These are phyloP conservation scores for Vinca major DNA, from an alignment of 305 asterid species.

Conservation along the genomic window DNA sequence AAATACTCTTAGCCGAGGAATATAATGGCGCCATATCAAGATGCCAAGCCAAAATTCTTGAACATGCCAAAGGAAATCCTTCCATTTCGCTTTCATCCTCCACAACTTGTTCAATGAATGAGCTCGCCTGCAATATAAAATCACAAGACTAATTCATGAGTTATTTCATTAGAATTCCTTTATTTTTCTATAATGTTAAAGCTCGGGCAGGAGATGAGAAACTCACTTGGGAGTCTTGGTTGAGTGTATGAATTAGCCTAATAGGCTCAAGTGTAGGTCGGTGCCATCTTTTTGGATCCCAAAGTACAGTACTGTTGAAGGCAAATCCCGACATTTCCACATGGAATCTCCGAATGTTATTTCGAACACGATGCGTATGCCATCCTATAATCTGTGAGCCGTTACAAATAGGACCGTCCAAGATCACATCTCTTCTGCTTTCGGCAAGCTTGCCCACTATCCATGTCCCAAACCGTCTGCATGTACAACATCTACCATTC, in stretches of 20 bases:
- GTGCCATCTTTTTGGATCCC: conserved; percentile 77
- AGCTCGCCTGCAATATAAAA: conserved; percentile 42
- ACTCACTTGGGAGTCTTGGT: conserved; percentile 53
- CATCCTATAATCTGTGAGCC: conserved; percentile 64
- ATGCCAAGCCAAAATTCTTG: conserved; percentile 58
- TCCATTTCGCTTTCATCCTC: conserved; percentile 87
- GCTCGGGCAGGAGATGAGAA: not conserved
- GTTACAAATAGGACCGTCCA: conserved; percentile 74
- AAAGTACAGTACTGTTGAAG: conserved; percentile 65
- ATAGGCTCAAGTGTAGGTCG: conserved; percentile 48
- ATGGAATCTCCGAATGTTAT: conserved; percentile 41
- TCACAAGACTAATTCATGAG: not conserved
- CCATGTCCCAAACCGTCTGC: conserved; percentile 77
- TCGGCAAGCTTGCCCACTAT: conserved; percentile 43
- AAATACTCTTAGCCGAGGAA: conserved; percentile 11
- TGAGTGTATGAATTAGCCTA: conserved; percentile 40
- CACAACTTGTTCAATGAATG: conserved; percentile 62
- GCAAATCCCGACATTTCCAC: conserved; percentile 64
- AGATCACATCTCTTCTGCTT: conserved; percentile 23
- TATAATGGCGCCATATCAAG: conserved; percentile 22
- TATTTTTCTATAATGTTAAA: not conserved
- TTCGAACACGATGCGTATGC: conserved; percentile 36
- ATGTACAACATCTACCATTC: conserved; percentile 14
- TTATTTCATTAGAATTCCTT: not conserved
- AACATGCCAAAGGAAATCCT: conserved; percentile 43